Evolutionary conservation across 140 eudicot species (phyloP).

Genomic region (Anethum foeniculum): DNA sequence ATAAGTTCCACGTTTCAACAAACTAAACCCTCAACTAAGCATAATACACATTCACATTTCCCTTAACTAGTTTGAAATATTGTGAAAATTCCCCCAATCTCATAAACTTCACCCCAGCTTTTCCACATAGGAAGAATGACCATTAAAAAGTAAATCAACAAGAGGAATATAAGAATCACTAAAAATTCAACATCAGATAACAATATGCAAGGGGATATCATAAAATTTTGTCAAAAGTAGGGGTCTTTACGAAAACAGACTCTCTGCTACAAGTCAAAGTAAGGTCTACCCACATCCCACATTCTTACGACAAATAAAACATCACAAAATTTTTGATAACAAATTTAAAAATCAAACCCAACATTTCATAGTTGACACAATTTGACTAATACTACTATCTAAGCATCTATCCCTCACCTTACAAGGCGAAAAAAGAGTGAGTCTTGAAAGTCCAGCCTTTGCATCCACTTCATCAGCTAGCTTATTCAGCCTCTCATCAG

Average conservation of each 20-base stretch:
- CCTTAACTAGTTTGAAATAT: neutral
- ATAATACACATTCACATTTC: neutral
- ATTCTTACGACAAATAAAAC: neutral
- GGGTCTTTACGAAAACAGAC: neutral
- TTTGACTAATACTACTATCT: neutral
- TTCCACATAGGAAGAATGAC: neutral
- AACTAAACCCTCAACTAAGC: neutral
- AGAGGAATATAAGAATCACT: neutral
- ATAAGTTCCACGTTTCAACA: neutral
- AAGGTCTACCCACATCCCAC: neutral
- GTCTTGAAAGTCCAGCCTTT: slow-evolving; percentile 80
- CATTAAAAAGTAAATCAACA: neutral
- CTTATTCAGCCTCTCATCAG: slow-evolving; percentile 63
- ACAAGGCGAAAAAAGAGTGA: slow-evolving; percentile 90
- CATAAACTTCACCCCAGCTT: neutral
- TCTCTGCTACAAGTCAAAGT: neutral
- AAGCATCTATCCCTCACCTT: slow-evolving; percentile 43
- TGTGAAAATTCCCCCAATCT: neutral
- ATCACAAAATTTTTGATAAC: neutral
- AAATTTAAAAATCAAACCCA: neutral
- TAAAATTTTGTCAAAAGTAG: neutral
- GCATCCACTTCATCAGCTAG: slow-evolving; percentile 91
- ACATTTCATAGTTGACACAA: neutral
- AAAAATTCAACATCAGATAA: neutral
- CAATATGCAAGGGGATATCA: neutral